Evolutionary conservation across 352 stramenopile genomes (phyloP).

Genomic region (Blastocystis sp.): DNA sequence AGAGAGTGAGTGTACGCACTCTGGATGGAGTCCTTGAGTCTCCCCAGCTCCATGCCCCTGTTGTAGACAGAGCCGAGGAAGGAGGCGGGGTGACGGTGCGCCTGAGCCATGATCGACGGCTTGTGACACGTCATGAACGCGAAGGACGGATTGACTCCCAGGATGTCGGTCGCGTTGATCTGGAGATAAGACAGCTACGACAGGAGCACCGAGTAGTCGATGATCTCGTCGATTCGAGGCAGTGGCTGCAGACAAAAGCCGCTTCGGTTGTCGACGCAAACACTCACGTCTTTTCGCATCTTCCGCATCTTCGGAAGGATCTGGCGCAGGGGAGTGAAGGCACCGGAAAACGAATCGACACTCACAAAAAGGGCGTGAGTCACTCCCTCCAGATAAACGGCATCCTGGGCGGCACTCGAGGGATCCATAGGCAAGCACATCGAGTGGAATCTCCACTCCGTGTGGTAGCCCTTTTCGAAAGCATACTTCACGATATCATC

Average conservation of each 20-base stretch:
- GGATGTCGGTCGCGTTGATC: conserved; percentile 25
- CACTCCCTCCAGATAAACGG: background rate
- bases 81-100: background rate
- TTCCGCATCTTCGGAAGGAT: background rate
- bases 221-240: conserved; percentile 2
- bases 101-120: conserved; percentile 23
- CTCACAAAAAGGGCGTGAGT: conserved; percentile 7
- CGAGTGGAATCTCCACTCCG: conserved; percentile 20
- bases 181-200: background rate
- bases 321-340: conserved; percentile 23
- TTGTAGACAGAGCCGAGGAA: conserved; percentile 46
- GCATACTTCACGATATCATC: conserved; percentile 36
- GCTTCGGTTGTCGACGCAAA: conserved; percentile 45
- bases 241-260: conserved; percentile 16
- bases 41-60: background rate
- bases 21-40: background rate
- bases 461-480: background rate
- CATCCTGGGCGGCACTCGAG: background rate
- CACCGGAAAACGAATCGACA: background rate
- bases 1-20: background rate
- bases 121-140: conserved; percentile 32
- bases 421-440: conserved; percentile 15
- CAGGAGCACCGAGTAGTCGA: conserved; percentile 18
- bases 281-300: background rate
- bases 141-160: background rate